Percentiles rank a stretch among this genome's conserved stretches.
These are phyloP conservation scores for Hibiscus trionum DNA, from an alignment of 345 rosid species.

Conservation along the genomic window DNA sequence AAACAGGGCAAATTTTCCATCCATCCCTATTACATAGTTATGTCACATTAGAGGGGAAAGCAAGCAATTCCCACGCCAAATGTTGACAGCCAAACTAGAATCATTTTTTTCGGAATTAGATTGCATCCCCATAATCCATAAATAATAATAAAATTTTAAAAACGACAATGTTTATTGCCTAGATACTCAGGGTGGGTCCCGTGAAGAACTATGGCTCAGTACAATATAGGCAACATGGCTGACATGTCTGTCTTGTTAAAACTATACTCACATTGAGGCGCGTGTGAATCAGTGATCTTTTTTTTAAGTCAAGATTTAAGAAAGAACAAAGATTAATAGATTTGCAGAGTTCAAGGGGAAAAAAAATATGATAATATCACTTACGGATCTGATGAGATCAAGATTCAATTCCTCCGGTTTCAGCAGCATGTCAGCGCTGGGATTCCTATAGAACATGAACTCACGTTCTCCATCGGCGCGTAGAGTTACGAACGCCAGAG, in stretches of 20 bases:
- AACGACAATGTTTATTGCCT: too few relatives aligned
- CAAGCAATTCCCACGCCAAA: background rate
- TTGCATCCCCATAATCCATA: too few relatives aligned
- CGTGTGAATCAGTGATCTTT: background rate
- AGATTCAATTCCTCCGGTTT: too few relatives aligned
- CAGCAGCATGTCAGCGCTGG: too few relatives aligned
- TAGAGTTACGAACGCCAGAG: too few relatives aligned
- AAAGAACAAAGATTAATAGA: too few relatives aligned
- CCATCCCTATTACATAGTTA: background rate
- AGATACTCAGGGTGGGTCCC: background rate
- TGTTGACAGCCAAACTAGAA: background rate
- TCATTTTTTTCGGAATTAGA: too few relatives aligned
- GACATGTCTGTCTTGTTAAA: background rate
- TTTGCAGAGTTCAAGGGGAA: background rate
- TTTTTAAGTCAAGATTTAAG: background rate
- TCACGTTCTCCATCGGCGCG: too few relatives aligned
- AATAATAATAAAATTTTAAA: too few relatives aligned
- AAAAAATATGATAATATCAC: too few relatives aligned
- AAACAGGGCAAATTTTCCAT: background rate
- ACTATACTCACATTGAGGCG: background rate
- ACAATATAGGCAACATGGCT: background rate
- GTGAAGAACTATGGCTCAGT: background rate
- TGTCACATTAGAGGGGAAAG: background rate
- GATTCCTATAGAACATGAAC: too few relatives aligned
- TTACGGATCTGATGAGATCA: too few relatives aligned